phyloP scores from a whole-genome alignment of 805 yeast species.

The Myxozyma geophila region DNA sequence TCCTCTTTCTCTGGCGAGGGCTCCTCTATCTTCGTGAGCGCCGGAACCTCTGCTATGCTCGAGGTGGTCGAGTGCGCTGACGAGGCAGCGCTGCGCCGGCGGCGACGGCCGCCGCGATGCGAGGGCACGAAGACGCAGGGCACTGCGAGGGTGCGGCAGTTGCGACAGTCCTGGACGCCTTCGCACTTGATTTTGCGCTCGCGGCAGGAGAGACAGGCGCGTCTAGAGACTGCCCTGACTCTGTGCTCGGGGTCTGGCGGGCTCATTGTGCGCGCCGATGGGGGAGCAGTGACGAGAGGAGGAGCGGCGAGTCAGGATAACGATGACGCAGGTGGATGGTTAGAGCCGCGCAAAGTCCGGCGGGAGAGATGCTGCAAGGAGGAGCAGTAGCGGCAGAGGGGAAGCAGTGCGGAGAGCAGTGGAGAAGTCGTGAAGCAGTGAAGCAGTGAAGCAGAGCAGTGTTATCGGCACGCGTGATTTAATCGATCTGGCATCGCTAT shows the following conservation, averaged over 20 bases:
- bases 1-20: neutral
- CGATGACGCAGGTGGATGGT: neutral
- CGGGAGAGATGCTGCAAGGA: neutral
- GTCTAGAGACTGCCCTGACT: constrained; percentile 58
- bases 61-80: neutral
- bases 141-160: constrained; percentile 18
- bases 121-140: constrained; percentile 34
- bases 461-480: no score
- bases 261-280: neutral
- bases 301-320: neutral
- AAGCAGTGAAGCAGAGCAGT: no score
- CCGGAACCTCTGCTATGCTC: neutral
- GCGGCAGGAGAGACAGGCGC: constrained; percentile 68
- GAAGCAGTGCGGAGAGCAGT: neutral
- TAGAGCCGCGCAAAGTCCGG: constrained; percentile 9
- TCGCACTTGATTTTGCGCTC: constrained; percentile 70
- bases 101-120: constrained; percentile 33
- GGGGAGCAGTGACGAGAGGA: neutral
- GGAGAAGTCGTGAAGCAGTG: neutral
- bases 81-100: constrained; percentile 9
- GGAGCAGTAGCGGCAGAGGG: no score
- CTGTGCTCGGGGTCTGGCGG: constrained; percentile 12
- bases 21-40: neutral
- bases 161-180: constrained; percentile 49
- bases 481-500: no score